phyloP scores from a whole-genome alignment of 2,329 filamentous ascomycete genomes.

The Septoria petroselini region DNA sequence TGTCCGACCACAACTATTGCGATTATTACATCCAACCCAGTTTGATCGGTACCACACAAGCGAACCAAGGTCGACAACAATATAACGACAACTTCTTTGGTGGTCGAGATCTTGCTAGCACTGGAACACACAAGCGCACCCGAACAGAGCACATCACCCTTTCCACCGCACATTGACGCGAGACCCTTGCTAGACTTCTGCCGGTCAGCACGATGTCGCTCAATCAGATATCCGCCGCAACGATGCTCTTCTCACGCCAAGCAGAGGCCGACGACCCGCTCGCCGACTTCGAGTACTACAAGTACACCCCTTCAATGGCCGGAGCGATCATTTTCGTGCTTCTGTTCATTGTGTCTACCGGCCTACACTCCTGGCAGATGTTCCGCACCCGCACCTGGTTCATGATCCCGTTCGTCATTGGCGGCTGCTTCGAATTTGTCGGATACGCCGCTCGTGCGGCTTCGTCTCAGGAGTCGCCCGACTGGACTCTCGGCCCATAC shows the following conservation, averaged over 20 bases:
- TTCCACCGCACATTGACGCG: too few species aligned
- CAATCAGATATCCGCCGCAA: not conserved
- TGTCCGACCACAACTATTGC: not conserved
- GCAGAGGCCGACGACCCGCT: constrained; percentile 6
- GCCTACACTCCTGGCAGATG: constrained; percentile 42
- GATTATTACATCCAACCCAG: not conserved
- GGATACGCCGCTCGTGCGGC: constrained; percentile 53
- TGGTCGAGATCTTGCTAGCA: not conserved
- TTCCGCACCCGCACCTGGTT: constrained; percentile 48
- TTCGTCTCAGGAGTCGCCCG: constrained; percentile 41
- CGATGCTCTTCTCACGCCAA: not conserved
- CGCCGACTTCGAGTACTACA: constrained; percentile 18
- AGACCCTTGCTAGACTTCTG: too few species aligned
- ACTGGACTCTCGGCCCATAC: constrained; percentile 42
- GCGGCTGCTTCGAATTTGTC: constrained; percentile 51
- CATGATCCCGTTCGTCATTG: constrained; percentile 52
- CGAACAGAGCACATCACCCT: not conserved
- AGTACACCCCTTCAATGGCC: constrained; percentile 14
- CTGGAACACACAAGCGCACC: not conserved
- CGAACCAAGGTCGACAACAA: too few species aligned
- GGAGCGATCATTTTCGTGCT: constrained; percentile 34
- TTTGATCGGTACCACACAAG: not conserved
- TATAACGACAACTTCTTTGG: too few species aligned
- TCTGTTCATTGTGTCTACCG: constrained; percentile 33
- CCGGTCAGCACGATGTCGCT: too few species aligned